Evolutionary conservation across 2,329 filamentous ascomycete species (phyloP), one percentile per base, ranked within the genome.

Genomic region (Onygena corvina): DNA sequence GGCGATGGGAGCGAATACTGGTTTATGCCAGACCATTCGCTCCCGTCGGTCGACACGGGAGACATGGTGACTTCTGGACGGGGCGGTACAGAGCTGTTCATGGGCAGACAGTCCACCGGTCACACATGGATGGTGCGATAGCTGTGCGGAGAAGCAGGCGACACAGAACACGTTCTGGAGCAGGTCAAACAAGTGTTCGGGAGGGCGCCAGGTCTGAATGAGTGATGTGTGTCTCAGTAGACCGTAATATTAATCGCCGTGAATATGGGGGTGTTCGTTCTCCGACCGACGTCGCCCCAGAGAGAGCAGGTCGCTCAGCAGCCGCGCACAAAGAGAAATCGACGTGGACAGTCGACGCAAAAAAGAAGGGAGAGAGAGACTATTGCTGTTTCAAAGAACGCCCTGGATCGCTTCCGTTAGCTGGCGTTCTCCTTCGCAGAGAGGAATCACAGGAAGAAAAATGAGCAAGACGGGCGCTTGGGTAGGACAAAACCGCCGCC

Each of bases 1-100:
- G 68, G 62, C 49, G 71, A 70, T 46, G 67, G 65, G 27, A 65
- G 60, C 35, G 64, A 57, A 66, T 86, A 85, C 62, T 80, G 80
- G 55, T 77, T 76, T 59, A 82, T 75, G 51, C 75, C 77, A 45
- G 84, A 84, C 82, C 84, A 92, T 65, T 92, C 86, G 73, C 81
- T 88, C 65, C 83, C 86, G 63, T 73, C 82, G 75, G 85, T 71
- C 70, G 86, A 92, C 66, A 87, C 77, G 63, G 86, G 86, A 63
- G 86, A 89, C 66, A 89, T 75, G 64, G 83, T 82, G 35, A 23
- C 35, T 40, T 40, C 35, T 12, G 35, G 20, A 40, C 18, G 35
- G 35, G 18, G 35, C 21, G 20, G 35, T 25, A 23, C 35, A 23
- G 35, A 12, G 2, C 35, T 40, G 11, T 21, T 40, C 35, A 40